Conservation (phyloP, 2,329 filamentous ascomycete species). For the Arthrocladium fulminans region DNA sequence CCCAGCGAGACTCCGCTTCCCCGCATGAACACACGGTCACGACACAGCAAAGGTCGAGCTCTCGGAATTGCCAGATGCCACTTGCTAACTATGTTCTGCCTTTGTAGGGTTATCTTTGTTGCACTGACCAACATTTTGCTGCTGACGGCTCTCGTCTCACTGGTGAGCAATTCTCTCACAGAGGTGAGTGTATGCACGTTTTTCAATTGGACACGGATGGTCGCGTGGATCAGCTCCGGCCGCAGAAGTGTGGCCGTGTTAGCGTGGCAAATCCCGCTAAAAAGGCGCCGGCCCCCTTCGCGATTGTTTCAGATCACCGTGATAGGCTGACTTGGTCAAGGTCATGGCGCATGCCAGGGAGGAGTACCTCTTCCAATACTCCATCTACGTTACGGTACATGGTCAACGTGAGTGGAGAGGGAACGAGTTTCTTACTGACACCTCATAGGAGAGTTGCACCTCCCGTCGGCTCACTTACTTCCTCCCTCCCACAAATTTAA, state of each 20-base stretch:
- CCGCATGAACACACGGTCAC: slow-evolving; percentile 3
- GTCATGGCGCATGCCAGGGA: slow-evolving; percentile 54
- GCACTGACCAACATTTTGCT: slow-evolving; percentile 53
- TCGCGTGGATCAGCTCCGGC: neutral
- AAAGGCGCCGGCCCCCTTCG: neutral
- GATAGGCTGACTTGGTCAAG: slow-evolving; percentile 27
- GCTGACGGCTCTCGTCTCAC: slow-evolving; percentile 50
- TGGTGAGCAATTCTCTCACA: slow-evolving; percentile 50
- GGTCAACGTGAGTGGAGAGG: neutral
- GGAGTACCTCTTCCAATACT: slow-evolving; percentile 53
- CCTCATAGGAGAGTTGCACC: slow-evolving; percentile 33
- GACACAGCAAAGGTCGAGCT: neutral
- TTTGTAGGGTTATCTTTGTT: slow-evolving; percentile 47
- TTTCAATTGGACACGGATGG: neutral
- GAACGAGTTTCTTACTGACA: neutral
- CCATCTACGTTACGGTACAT: slow-evolving; percentile 37
- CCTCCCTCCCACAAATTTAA: slow-evolving; percentile 47
- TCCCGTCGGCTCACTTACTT: slow-evolving; percentile 40
- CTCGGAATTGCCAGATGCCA: too few species aligned
- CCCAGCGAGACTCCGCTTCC: neutral
- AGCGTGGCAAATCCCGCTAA: slow-evolving; percentile 1
- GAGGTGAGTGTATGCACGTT: slow-evolving; percentile 36
- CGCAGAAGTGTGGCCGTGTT: slow-evolving; percentile 3
- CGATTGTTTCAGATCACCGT: neutral
- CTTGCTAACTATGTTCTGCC: slow-evolving; percentile 14